These are phyloP conservation scores for Apiospora koreana DNA, from an alignment of 2,329 filamentous ascomycete genomes.

Conservation along the genomic window DNA sequence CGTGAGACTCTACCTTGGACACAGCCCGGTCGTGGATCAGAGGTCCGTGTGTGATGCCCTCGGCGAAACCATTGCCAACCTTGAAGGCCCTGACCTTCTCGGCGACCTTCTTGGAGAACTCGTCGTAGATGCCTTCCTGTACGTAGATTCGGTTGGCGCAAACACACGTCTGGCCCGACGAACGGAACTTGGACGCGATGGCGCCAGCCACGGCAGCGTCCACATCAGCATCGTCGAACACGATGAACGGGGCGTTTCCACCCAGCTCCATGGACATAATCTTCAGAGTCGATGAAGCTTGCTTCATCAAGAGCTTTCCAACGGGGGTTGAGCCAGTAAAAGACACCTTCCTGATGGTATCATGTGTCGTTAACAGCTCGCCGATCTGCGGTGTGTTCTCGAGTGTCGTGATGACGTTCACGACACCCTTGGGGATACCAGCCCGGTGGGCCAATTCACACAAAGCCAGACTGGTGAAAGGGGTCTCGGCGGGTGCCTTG, in stretches of 20 bases:
- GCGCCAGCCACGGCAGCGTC: slow-evolving; percentile 83
- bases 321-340: slow-evolving; percentile 82
- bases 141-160: slow-evolving; percentile 84
- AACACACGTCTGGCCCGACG: slow-evolving; percentile 93
- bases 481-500: slow-evolving; percentile 91
- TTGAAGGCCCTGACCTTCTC: slow-evolving; percentile 74
- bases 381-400: slow-evolving; percentile 82
- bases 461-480: slow-evolving; percentile 84
- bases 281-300: slow-evolving; percentile 83
- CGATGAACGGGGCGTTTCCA: slow-evolving; percentile 93
- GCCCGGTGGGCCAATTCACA: slow-evolving; percentile 85
- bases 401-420: slow-evolving; percentile 83
- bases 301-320: slow-evolving; percentile 82
- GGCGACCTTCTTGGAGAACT: slow-evolving; percentile 68
- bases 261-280: slow-evolving; percentile 84
- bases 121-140: slow-evolving; percentile 75
- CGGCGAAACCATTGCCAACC: slow-evolving; percentile 73
- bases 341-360: slow-evolving; percentile 82
- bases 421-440: slow-evolving; percentile 85
- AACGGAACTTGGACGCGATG: slow-evolving; percentile 87
- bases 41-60: slow-evolving; percentile 75
- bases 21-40: slow-evolving; percentile 84
- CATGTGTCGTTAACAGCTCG: slow-evolving; percentile 72
- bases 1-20: slow-evolving; percentile 76
- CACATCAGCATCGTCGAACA: slow-evolving; percentile 92